Conservation (phyloP, 2,329 filamentous ascomycete genomes). For the Aspergillus latus region DNA sequence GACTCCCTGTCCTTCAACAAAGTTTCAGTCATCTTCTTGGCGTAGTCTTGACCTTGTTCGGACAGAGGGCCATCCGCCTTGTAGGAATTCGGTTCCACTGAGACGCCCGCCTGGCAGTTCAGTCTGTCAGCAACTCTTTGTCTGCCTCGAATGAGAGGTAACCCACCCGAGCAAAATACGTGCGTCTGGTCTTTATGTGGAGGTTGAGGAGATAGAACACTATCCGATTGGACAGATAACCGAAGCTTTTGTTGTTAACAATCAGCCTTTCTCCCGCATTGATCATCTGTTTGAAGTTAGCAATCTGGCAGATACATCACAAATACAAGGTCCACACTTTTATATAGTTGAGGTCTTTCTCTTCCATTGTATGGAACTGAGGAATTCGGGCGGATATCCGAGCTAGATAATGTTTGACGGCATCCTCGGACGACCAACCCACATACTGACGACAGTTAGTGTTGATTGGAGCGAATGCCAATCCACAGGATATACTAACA, state of each 20-base stretch:
- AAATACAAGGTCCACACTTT: slow-evolving; percentile 54
- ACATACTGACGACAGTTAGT: slow-evolving; percentile 62
- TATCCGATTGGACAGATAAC: slow-evolving; percentile 93
- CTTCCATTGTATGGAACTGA: slow-evolving; percentile 94
- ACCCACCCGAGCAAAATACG: slow-evolving; percentile 77
- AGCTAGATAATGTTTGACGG: slow-evolving; percentile 84
- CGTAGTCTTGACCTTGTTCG: slow-evolving; percentile 75
- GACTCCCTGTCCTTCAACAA: slow-evolving; percentile 79
- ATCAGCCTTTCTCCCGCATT: slow-evolving; percentile 91
- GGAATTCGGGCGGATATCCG: slow-evolving; percentile 92
- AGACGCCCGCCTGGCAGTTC: slow-evolving; percentile 65
- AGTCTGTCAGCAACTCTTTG: not conserved
- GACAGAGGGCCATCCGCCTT: slow-evolving; percentile 86
- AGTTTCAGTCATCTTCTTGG: slow-evolving; percentile 80
- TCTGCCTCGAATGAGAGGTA: not conserved
- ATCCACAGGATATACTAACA: slow-evolving; percentile 51
- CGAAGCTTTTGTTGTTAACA: slow-evolving; percentile 96
- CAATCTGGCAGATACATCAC: not conserved
- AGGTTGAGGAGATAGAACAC: slow-evolving; percentile 98
- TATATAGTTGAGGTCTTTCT: slow-evolving; percentile 91
- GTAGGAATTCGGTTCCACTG: slow-evolving; percentile 85
- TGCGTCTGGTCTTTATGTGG: slow-evolving; percentile 92
- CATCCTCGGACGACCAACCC: slow-evolving; percentile 88
- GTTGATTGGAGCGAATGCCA: slow-evolving; percentile 11
- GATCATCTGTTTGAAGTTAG: slow-evolving; percentile 66